Evolutionary conservation across 345 rosid genomes (phyloP).

Genomic region (Citrus medica): DNA sequence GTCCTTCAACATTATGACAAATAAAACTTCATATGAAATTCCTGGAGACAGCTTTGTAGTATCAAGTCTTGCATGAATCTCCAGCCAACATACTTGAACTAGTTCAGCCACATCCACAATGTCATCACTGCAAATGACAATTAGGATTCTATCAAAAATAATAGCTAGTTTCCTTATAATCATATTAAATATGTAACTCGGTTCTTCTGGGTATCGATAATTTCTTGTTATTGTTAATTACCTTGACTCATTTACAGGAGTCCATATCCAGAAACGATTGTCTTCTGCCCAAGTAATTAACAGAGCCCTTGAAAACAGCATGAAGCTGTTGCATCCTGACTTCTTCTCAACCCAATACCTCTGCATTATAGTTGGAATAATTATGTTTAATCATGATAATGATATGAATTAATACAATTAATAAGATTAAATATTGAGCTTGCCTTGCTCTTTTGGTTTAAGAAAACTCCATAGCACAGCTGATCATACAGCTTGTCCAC

Average conservation of each 20-base stretch:
- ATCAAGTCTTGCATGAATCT: slow-evolving; percentile 38
- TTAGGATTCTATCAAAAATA: not conserved
- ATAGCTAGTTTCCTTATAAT: too few relatives aligned
- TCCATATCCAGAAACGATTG: slow-evolving; percentile 54
- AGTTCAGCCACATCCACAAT: slow-evolving; percentile 44
- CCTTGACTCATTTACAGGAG: slow-evolving; percentile 32
- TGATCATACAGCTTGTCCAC: slow-evolving; percentile 27
- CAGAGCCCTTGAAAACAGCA: slow-evolving; percentile 54
- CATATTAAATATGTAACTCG: not conserved
- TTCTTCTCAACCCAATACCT: slow-evolving; percentile 54
- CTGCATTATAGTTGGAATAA: slow-evolving; percentile 19
- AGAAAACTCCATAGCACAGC: slow-evolving; percentile 40
- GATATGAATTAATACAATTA: not conserved
- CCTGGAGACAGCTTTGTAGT: slow-evolving; percentile 47
- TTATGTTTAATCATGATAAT: not conserved
- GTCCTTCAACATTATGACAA: slow-evolving; percentile 47
- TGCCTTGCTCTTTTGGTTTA: slow-evolving; percentile 43
- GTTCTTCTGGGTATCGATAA: not conserved
- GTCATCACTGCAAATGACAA: slow-evolving; percentile 24
- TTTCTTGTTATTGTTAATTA: not conserved
- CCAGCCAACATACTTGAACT: slow-evolving; percentile 61
- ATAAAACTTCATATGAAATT: slow-evolving; percentile 38
- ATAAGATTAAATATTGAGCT: not conserved
- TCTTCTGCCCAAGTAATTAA: slow-evolving; percentile 62
- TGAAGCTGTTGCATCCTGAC: slow-evolving; percentile 49